A percentile compares a stretch with the other conserved stretches of the same genome.
phyloP scores from a whole-genome alignment of 1,284 basidiomycete genomes.

The Wolfiporia cocos region DNA sequence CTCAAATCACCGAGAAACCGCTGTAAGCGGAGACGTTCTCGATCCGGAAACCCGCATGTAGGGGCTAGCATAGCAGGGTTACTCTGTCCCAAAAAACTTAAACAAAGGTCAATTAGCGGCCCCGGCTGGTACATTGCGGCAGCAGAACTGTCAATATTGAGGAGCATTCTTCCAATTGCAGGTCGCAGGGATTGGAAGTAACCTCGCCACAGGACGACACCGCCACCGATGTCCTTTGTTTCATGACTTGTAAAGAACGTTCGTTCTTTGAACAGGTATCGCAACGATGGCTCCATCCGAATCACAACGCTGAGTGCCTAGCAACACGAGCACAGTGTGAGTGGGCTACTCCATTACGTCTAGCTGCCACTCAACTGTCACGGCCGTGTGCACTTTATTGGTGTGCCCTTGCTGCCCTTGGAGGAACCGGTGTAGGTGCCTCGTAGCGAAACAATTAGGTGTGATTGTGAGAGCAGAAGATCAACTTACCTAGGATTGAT shows the following conservation, averaged over 20 bases:
- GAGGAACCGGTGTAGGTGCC: constrained; percentile 60
- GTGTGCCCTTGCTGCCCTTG: constrained; percentile 63
- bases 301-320: constrained; percentile 73
- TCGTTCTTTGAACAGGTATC: constrained; percentile 67
- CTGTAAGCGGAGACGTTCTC: constrained; percentile 52
- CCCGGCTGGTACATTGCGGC: constrained; percentile 67
- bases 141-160: constrained; percentile 76
- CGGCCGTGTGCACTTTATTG: constrained; percentile 62
- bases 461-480: background rate
- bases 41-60: constrained; percentile 41
- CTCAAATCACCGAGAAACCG: constrained; percentile 57
- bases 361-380: constrained; percentile 42
- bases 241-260: constrained; percentile 71
- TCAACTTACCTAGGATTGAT: constrained; percentile 67
- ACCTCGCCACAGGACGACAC: constrained; percentile 69
- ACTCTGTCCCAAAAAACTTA: constrained; percentile 42
- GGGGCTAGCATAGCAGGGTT: constrained; percentile 38
- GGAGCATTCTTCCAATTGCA: constrained; percentile 57
- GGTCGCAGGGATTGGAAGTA: constrained; percentile 75
- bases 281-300: constrained; percentile 63
- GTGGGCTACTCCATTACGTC: background rate
- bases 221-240: constrained; percentile 56
- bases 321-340: background rate
- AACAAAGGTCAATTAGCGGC: constrained; percentile 43
- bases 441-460: constrained; percentile 19